Percentiles rank a stretch among this genome's conserved stretches.
phyloP scores from a whole-genome alignment of 2,329 filamentous ascomycete species.

The Xylariaceae sp. region DNA sequence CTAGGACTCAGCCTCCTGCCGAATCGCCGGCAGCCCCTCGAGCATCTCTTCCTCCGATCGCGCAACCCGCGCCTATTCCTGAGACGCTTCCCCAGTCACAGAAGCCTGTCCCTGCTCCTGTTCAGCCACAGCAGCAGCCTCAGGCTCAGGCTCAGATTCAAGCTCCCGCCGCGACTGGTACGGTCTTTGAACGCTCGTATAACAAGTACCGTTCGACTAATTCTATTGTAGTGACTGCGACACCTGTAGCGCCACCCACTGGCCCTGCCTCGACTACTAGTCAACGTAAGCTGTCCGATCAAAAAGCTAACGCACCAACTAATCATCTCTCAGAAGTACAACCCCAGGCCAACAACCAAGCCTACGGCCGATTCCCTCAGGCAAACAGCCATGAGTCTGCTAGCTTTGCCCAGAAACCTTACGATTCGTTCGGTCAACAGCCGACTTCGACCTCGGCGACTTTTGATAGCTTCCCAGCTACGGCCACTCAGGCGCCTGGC shows the following conservation, averaged over 20 bases:
- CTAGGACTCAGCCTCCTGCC: constrained; percentile 84
- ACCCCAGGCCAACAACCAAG: constrained; percentile 53
- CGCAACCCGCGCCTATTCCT: constrained; percentile 49
- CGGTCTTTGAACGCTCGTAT: constrained; percentile 10
- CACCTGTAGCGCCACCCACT: constrained; percentile 29
- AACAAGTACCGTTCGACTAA: constrained; percentile 20
- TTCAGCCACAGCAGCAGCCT: background rate
- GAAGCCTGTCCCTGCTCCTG: constrained; percentile 42
- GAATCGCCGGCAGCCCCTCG: constrained; percentile 81
- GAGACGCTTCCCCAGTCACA: constrained; percentile 49
- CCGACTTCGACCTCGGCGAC: constrained; percentile 41
- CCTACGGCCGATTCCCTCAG: constrained; percentile 67
- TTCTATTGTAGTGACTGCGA: constrained; percentile 27
- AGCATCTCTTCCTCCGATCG: constrained; percentile 74
- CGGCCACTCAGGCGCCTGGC: constrained; percentile 51
- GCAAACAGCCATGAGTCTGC: constrained; percentile 55
- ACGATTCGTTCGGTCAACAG: constrained; percentile 79
- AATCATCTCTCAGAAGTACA: constrained; percentile 43
- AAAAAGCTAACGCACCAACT: constrained; percentile 32
- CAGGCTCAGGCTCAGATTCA: constrained; percentile 31
- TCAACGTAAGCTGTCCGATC: constrained; percentile 27
- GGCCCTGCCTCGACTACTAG: constrained; percentile 24
- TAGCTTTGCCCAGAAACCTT: constrained; percentile 67
- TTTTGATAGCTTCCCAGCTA: constrained; percentile 55
- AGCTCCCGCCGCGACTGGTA: constrained; percentile 32